These are phyloP conservation scores for Coffea canephora DNA, from an alignment of 257 asterid genomes.

Conservation along the genomic window DNA sequence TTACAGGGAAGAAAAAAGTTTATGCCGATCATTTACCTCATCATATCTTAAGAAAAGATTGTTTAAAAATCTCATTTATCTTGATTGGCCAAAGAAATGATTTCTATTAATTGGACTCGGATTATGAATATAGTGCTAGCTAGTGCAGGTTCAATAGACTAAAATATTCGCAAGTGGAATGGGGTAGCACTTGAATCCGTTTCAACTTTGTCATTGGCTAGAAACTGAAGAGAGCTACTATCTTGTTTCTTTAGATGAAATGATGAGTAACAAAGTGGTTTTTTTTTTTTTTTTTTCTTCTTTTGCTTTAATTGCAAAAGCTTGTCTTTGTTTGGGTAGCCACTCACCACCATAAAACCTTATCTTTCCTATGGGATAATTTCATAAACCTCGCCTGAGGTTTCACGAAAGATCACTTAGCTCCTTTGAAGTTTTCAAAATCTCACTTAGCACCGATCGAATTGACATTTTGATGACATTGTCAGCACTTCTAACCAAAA, in stretches of 20 bases:
- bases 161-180: neutral
- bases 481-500: too few relatives aligned
- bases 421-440: too few relatives aligned
- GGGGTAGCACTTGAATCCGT: neutral
- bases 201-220: constrained; percentile 5
- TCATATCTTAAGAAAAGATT: neutral
- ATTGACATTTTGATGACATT: too few relatives aligned
- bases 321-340: neutral
- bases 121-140: neutral
- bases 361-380: neutral
- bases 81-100: neutral
- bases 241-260: neutral
- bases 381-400: too few relatives aligned
- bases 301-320: neutral
- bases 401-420: too few relatives aligned
- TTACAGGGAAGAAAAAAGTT: neutral
- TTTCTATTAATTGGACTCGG: neutral
- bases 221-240: neutral
- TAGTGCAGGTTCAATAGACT: neutral
- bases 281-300: neutral
- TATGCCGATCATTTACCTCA: too few relatives aligned
- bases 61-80: neutral
- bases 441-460: too few relatives aligned
- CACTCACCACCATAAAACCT: neutral
- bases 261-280: neutral